Conservation (phyloP, 805 yeast genomes). For the Wickerhamiella sergipiensis region DNA sequence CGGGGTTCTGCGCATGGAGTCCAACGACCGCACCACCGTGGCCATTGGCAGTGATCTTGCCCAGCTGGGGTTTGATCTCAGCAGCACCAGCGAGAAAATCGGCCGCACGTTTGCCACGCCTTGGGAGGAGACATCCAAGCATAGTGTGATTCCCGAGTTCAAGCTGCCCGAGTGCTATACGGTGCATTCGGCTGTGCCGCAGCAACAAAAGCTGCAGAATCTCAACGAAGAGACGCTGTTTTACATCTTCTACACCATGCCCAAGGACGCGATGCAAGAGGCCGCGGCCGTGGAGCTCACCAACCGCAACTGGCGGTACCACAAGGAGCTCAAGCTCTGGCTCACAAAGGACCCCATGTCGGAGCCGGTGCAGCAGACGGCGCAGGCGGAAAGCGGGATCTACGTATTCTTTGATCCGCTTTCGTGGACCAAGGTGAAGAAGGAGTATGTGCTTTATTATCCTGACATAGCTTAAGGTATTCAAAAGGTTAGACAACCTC, state of each 20-base stretch:
- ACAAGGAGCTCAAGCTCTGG: conserved; percentile 93
- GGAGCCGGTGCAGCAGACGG: conserved; percentile 72
- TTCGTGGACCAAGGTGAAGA: conserved; percentile 87
- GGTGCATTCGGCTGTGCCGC: conserved; percentile 31
- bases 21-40: conserved; percentile 46
- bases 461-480: conserved; percentile 41
- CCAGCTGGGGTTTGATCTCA: conserved; percentile 49
- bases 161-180: conserved; percentile 44
- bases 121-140: conserved; percentile 84
- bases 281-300: conserved; percentile 84
- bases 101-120: conserved; percentile 72
- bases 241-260: conserved; percentile 85
- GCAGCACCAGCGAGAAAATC: conserved; percentile 29
- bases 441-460: conserved; percentile 47
- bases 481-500: too few species aligned
- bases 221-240: conserved; percentile 88
- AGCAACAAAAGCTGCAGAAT: conserved; percentile 30
- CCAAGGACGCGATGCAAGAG: conserved; percentile 86
- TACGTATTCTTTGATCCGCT: conserved; percentile 92
- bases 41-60: conserved; percentile 67
- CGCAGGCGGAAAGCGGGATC: conserved; percentile 82
- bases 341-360: conserved; percentile 81
- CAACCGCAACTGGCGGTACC: conserved; percentile 92
- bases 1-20: conserved; percentile 47
- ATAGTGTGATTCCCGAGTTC: conserved; percentile 80